Evolutionary conservation across 345 rosid species (phyloP), one percentile per base, ranked within the genome.

Genomic region (Moricandia moricandioides): DNA sequence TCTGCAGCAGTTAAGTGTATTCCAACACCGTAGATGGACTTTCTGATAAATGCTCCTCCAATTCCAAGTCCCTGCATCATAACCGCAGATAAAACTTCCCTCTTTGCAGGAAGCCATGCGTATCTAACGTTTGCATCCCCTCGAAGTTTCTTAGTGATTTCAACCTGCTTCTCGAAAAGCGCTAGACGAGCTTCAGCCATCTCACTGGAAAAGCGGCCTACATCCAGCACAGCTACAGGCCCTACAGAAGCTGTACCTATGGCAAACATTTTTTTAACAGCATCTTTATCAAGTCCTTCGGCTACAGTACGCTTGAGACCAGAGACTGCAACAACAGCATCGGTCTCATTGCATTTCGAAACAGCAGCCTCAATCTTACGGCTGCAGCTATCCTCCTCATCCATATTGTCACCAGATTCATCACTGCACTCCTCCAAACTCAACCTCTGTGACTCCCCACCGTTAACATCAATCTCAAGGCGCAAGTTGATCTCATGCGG

Each of bases 51-150:
- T 21, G 86, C 62, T 58, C 83, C 89, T 82, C 86, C 86, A 64
- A 83, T 83, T 62, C 96, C 91, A 71, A 92, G 85, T 27, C 98
- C 98, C 52, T 84, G 88, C 57, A 3, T 69, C 84, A 64, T 72
- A 3, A 96, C 43, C 0, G 81, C 73, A 39, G 84, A 67, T 43
- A 91, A 49, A 18, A 81, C 77, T 67, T 54, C 82, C 77, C 83
- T 86, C 31, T 92, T 80, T 40, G 86, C 65, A 83, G 89, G 86
- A 84, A 96, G 99, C 99, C 99, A 96, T 18, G 96, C 99, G 71
- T 84, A 85, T 60, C 77, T 77, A 70, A 96, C 83, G 74, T 91
- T 92, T 39, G 98, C 91, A 80, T 85, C 83, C 34, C 98, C 96
- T 13, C 98, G 97, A 60, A 70, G 81, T 64, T 77, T 84, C 62